Percentiles rank a stretch among this genome's conserved stretches.
Evolutionary conservation across 1,139 yeast species (phyloP).

Genomic region (Arxiozyma slooffiae): DNA sequence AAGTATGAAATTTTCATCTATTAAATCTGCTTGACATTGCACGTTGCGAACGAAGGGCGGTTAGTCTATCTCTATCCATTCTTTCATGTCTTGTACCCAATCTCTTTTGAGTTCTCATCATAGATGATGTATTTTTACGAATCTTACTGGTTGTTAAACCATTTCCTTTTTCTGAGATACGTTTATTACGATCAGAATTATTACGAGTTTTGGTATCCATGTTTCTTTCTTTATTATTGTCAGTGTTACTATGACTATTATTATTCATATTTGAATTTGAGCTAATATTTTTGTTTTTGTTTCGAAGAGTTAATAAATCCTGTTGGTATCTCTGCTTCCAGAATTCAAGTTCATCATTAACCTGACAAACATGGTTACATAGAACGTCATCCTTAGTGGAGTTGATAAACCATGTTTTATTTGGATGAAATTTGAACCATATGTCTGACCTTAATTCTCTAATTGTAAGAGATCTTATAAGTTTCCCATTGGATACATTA

Average conservation of each 20-base stretch:
- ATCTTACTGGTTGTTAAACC: background rate
- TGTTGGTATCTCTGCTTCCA: constrained; percentile 12
- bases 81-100: background rate
- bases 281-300: background rate
- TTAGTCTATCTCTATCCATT: background rate
- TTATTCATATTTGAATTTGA: background rate
- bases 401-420: constrained; percentile 17
- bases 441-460: constrained; percentile 10
- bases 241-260: background rate
- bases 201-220: background rate
- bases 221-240: background rate
- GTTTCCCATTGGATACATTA: constrained; percentile 31
- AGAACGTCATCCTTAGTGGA: constrained; percentile 18
- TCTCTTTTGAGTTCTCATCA: background rate
- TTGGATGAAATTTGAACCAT: constrained; percentile 20
- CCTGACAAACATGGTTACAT: constrained; percentile 8
- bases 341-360: constrained; percentile 9
- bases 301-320: background rate
- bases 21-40: background rate
- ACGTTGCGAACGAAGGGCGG: background rate
- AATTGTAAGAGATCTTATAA: constrained; percentile 6
- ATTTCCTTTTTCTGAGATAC: background rate
- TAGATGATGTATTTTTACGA: background rate
- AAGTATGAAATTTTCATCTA: background rate
- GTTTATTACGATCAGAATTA: background rate